Conservation (phyloP, 2,329 filamentous ascomycete species). For the Golovinomyces cichoracearum region DNA sequence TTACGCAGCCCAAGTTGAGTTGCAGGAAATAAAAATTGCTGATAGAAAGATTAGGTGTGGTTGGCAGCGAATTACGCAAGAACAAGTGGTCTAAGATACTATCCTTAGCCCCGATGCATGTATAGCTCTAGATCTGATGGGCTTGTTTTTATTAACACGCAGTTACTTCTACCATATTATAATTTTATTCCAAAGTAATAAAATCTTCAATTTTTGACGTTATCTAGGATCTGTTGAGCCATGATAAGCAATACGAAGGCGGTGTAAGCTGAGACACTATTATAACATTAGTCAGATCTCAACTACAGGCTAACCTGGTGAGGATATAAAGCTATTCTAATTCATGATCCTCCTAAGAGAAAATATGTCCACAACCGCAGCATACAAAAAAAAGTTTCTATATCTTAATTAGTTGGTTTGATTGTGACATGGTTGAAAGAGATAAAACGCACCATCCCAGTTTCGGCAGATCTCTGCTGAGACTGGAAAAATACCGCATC, state of each 20-base stretch:
- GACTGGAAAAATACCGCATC: constrained; percentile 98
- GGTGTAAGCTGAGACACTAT: no score
- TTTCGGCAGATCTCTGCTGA: constrained; percentile 86
- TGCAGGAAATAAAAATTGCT: background rate
- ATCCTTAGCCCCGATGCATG: constrained; percentile 65
- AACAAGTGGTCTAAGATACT: constrained; percentile 98
- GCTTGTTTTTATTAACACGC: no score
- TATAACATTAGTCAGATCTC: no score
- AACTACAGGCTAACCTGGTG: no score
- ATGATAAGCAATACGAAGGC: no score
- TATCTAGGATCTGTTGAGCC: no score
- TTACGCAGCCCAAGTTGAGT: background rate
- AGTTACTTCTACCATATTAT: no score
- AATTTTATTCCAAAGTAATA: no score
- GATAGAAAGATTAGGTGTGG: constrained; percentile 40
- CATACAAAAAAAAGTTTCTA: constrained; percentile 89
- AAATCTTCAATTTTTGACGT: no score
- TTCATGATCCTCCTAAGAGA: no score
- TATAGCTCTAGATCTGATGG: background rate
- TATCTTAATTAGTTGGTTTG: background rate
- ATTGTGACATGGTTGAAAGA: background rate
- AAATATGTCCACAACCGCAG: constrained; percentile 78
- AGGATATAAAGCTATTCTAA: no score
- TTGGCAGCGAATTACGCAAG: constrained; percentile 66
- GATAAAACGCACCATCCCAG: constrained; percentile 60